Conservation (phyloP, 2,329 filamentous ascomycete species). For the Nectriaceae sp. region DNA sequence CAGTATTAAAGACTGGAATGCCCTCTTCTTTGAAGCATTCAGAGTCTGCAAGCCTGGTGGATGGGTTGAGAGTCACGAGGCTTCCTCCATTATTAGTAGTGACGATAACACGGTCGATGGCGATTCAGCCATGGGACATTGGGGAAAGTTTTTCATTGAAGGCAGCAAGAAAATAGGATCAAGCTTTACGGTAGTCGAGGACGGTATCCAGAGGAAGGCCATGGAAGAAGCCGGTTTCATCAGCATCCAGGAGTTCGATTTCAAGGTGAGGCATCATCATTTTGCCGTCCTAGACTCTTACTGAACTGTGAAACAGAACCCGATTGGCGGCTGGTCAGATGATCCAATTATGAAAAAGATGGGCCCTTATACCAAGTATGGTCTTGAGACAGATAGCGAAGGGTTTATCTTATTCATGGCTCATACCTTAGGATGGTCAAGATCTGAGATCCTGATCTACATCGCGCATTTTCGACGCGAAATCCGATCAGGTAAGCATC, state of each 20-base stretch:
- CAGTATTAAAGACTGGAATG: conserved; percentile 56
- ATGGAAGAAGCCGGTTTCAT: conserved; percentile 23
- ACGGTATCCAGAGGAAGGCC: conserved; percentile 18
- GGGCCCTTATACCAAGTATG: conserved; percentile 31
- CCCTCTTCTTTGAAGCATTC: conserved; percentile 53
- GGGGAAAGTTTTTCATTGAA: conserved; percentile 31
- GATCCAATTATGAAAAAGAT: conserved; percentile 19
- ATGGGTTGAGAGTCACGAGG: conserved; percentile 37
- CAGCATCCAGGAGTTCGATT: conserved; percentile 26
- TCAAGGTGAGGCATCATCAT: conserved; percentile 8
- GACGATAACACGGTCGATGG: conserved; percentile 32
- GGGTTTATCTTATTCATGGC: conserved; percentile 37
- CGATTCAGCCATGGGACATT: conserved; percentile 29
- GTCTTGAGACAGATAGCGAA: conserved; percentile 38
- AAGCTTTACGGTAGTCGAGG: conserved; percentile 26
- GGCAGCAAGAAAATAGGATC: conserved; percentile 33
- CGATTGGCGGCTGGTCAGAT: conserved; percentile 19
- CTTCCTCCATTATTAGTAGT: conserved; percentile 25
- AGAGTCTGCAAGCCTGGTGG: conserved; percentile 59
- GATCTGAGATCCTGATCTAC: conserved; percentile 35
- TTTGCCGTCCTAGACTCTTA: no score
- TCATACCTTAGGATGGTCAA: conserved; percentile 37
- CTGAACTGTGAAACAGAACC: conserved; percentile 9
- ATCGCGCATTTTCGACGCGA: conserved; percentile 36
- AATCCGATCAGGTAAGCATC: conserved; percentile 28